phyloP scores from a whole-genome alignment of 306 rosid species.

The Nissolia schottii region DNA sequence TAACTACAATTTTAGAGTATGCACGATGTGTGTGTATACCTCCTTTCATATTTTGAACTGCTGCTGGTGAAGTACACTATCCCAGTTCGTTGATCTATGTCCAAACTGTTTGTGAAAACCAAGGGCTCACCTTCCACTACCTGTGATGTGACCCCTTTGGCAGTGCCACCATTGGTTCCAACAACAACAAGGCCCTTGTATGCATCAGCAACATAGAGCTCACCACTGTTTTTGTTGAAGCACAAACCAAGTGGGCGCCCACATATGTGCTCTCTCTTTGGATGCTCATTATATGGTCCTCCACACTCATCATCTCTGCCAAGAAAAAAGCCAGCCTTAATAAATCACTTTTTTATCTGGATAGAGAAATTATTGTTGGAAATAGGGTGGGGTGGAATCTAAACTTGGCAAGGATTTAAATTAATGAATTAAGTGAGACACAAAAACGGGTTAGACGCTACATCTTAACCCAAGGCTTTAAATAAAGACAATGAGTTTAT shows the following conservation, averaged over 20 bases:
- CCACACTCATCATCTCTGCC: slow-evolving; percentile 56
- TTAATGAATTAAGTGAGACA: too few species aligned
- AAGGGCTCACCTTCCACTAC: slow-evolving; percentile 31
- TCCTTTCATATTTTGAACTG: slow-evolving; percentile 54
- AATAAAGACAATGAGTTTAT: too few species aligned
- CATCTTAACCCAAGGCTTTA: too few species aligned
- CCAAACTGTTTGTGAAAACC: slow-evolving; percentile 53
- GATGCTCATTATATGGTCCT: slow-evolving; percentile 39
- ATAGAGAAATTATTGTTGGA: too few species aligned
- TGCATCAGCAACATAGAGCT: slow-evolving; percentile 74
- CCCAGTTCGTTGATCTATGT: slow-evolving; percentile 48
- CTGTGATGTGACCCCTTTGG: slow-evolving; percentile 12
- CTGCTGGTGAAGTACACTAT: slow-evolving; percentile 58
- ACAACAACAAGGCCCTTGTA: slow-evolving; percentile 61
- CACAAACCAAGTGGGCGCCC: slow-evolving; percentile 75
- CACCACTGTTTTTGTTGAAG: slow-evolving; percentile 33
- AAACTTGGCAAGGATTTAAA: too few species aligned
- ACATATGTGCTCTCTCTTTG: slow-evolving; percentile 50
- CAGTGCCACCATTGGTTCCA: slow-evolving; percentile 49
- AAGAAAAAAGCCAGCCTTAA: background rate
- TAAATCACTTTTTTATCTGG: too few species aligned
- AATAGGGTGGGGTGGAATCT: too few species aligned
- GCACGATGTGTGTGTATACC: slow-evolving; percentile 34
- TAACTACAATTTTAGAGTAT: background rate
- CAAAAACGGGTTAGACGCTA: too few species aligned